Evolutionary conservation across 164 flowering plant genomes (phyloP).

Genomic region (Piper longum): DNA sequence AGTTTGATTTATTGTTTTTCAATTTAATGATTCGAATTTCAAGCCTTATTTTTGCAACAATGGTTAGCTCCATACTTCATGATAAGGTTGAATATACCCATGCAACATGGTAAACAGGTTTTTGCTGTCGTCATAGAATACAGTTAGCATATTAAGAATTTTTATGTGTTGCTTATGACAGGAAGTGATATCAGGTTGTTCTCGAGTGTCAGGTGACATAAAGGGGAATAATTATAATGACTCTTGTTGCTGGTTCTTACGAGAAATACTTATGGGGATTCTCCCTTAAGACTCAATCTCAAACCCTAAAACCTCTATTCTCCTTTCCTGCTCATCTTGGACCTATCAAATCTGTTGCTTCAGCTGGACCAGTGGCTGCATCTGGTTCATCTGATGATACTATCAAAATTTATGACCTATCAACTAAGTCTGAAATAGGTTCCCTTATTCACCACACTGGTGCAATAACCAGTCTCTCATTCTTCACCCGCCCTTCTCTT

Average conservation of each 20-base stretch:
- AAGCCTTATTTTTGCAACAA: no score
- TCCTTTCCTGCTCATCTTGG: conserved; percentile 75
- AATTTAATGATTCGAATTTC: no score
- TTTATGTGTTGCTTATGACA: no score
- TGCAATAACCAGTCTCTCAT: conserved; percentile 55
- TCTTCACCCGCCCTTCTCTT: conserved; percentile 33
- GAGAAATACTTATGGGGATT: conserved; percentile 85
- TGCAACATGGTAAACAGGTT: no score
- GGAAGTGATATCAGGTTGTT: no score
- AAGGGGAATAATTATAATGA: conserved; percentile 15
- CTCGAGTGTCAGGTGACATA: no score
- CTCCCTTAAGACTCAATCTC: conserved; percentile 31
- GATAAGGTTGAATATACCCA: no score
- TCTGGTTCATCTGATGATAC: conserved; percentile 71
- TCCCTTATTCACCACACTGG: conserved; percentile 42
- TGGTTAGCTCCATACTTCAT: no score
- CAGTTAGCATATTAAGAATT: no score
- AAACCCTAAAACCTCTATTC: conserved; percentile 50
- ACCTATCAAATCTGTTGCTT: conserved; percentile 56
- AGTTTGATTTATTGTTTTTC: no score
- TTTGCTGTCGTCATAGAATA: no score
- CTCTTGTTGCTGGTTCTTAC: conserved; percentile 81
- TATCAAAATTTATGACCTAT: conserved; percentile 66
- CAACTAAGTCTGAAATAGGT: conserved; percentile 56
- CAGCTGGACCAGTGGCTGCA: conserved; percentile 53